These are phyloP conservation scores for Climacium dendroides DNA, from an alignment of 225 moss, liverwort and hornwort species.

Conservation along the genomic window DNA sequence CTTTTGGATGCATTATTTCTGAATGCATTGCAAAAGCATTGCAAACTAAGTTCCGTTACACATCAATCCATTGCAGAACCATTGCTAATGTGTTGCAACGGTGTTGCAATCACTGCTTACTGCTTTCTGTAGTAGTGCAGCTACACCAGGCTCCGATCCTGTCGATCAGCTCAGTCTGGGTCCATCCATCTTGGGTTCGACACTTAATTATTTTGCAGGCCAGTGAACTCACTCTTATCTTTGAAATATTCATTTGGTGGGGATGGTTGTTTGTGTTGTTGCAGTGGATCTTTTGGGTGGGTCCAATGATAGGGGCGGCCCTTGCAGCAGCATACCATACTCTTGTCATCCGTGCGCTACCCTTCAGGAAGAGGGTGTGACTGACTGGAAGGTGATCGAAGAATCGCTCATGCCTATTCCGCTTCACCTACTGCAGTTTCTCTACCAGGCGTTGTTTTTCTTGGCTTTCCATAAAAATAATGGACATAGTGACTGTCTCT, in stretches of 20 bases:
- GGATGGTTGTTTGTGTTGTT: background rate
- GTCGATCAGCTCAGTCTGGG: no score
- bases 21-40: no score
- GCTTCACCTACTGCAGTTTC: background rate
- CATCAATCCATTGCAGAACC: no score
- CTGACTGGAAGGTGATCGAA: background rate
- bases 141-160: background rate
- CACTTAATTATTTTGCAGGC: no score
- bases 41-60: no score
- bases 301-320: slow-evolving; percentile 18
- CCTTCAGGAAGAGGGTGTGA: background rate
- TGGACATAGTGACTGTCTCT: background rate
- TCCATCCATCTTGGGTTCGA: background rate
- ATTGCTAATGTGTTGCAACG: no score
- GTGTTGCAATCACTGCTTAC: no score
- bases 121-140: no score
- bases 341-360: slow-evolving; percentile 14
- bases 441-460: background rate
- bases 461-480: background rate
- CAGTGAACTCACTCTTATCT: background rate
- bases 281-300: slow-evolving; percentile 38
- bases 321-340: slow-evolving; percentile 23
- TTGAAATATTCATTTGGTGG: background rate
- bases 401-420: background rate
- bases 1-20: no score